A percentile compares a stretch with the other conserved stretches of the same genome.
Evolutionary conservation across 352 stramenopile species (phyloP).

Genomic region (Globisporangium okanoganense): DNA sequence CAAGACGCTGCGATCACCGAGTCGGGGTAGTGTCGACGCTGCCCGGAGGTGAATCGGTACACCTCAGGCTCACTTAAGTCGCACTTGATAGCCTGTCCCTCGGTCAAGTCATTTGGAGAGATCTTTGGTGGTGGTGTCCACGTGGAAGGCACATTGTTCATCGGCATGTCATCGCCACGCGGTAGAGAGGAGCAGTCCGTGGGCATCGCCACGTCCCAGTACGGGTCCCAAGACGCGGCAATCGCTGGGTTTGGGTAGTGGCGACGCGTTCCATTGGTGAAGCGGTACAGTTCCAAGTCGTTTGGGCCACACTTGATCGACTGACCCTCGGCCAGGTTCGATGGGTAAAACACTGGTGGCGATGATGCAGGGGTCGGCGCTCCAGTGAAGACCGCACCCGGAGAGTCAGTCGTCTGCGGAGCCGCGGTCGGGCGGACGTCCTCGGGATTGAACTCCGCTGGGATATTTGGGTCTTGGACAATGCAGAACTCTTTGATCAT

Average conservation of each 20-base stretch:
- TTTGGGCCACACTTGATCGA: slow-evolving; percentile 19
- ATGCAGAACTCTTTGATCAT: slow-evolving; percentile 19
- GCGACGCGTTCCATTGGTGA: slow-evolving; percentile 8
- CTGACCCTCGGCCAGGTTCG: slow-evolving; percentile 3
- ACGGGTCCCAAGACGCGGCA: slow-evolving; percentile 24
- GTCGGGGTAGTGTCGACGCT: slow-evolving; percentile 18
- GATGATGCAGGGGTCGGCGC: not conserved
- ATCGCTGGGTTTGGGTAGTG: slow-evolving; percentile 19
- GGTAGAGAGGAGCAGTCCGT: slow-evolving; percentile 13
- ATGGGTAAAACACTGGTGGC: not conserved
- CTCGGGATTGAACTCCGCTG: slow-evolving; percentile 6
- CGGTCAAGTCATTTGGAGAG: not conserved
- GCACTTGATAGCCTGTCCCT: slow-evolving; percentile 18
- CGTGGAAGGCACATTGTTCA: not conserved
- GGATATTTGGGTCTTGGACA: slow-evolving; percentile 10
- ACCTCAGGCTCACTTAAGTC: slow-evolving; percentile 3
- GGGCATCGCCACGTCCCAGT: slow-evolving; percentile 10
- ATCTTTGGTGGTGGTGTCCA: not conserved
- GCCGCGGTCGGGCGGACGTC: not conserved
- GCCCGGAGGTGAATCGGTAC: slow-evolving; percentile 12
- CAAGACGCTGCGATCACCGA: slow-evolving; percentile 19
- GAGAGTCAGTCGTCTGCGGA: not conserved
- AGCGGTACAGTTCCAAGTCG: slow-evolving; percentile 16
- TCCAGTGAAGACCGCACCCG: not conserved
- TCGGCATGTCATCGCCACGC: slow-evolving; percentile 9